Evolutionary conservation across 192 early-diverging fungal species (phyloP).

Genomic region (Spinellus fusiger): DNA sequence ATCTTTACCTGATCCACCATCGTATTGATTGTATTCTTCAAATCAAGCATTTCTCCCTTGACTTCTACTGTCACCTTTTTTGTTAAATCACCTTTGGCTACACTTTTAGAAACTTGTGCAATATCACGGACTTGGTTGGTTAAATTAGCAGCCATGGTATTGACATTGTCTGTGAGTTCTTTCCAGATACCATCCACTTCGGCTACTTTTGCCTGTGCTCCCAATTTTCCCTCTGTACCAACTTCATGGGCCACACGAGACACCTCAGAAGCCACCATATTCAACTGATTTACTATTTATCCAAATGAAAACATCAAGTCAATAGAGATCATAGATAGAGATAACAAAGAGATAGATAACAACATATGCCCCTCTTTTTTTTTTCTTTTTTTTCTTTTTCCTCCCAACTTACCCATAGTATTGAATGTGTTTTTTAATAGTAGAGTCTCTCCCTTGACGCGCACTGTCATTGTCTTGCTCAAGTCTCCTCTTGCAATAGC

Average conservation of each 20-base stretch:
- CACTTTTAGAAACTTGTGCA: slow-evolving; percentile 52
- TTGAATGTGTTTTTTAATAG: slow-evolving; percentile 72
- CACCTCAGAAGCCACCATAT: slow-evolving; percentile 51
- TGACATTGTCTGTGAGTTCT: slow-evolving; percentile 59
- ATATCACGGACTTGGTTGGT: slow-evolving; percentile 62
- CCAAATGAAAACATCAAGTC: not conserved
- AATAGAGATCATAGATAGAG: not conserved
- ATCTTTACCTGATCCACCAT: slow-evolving; percentile 52
- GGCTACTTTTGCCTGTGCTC: slow-evolving; percentile 52
- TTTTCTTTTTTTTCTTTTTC: not conserved
- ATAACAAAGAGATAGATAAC: not conserved
- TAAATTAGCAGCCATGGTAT: slow-evolving; percentile 57
- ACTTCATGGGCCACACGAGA: slow-evolving; percentile 62
- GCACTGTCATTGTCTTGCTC: slow-evolving; percentile 59
- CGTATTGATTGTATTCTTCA: slow-evolving; percentile 49
- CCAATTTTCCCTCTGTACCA: slow-evolving; percentile 58
- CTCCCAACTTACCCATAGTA: slow-evolving; percentile 59
- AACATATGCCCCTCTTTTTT: not conserved
- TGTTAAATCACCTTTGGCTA: slow-evolving; percentile 47
- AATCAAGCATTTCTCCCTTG: slow-evolving; percentile 50
- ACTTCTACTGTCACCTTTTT: slow-evolving; percentile 54
- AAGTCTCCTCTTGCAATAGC: slow-evolving; percentile 67
- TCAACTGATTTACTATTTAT: slow-evolving; percentile 44
- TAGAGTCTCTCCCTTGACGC: slow-evolving; percentile 68
- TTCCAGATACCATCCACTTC: slow-evolving; percentile 61